phyloP scores from a whole-genome alignment of 2,329 filamentous ascomycete species.

The Pseudonectria foliicola region DNA sequence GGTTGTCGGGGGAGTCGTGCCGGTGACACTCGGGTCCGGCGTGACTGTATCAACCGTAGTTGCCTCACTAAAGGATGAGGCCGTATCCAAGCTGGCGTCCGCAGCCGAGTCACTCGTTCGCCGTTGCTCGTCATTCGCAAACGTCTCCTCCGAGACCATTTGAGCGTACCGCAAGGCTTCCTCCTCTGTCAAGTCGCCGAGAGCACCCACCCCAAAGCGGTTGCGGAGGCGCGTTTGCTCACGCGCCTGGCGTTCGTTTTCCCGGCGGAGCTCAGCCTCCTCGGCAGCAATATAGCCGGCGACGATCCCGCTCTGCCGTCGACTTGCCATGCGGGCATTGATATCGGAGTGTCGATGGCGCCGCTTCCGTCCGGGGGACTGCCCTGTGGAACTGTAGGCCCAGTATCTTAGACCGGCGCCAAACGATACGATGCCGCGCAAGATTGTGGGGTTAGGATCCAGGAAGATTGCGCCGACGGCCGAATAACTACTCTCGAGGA shows the following conservation, averaged over 20 bases:
- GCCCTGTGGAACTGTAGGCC: constrained; percentile 81
- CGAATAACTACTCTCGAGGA: constrained; percentile 67
- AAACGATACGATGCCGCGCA: constrained; percentile 81
- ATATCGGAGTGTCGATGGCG: constrained; percentile 61
- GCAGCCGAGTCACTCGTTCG: constrained; percentile 46
- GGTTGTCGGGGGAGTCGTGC: constrained; percentile 25
- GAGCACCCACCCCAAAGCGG: constrained; percentile 71
- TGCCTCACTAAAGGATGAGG: constrained; percentile 35
- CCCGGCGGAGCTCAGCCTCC: constrained; percentile 67
- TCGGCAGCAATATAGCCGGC: constrained; percentile 84
- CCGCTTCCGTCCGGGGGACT: constrained; percentile 72
- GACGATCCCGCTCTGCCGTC: constrained; percentile 59
- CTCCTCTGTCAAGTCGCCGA: constrained; percentile 60
- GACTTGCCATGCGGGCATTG: constrained; percentile 42
- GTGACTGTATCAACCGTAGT: constrained; percentile 41
- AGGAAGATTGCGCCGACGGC: constrained; percentile 78
- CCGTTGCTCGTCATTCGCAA: constrained; percentile 48
- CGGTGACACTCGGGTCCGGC: constrained; percentile 46
- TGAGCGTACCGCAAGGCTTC: constrained; percentile 59
- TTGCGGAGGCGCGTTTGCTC: constrained; percentile 65
- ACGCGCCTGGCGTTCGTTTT: constrained; percentile 58
- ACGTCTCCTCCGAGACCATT: constrained; percentile 58
- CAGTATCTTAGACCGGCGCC: constrained; percentile 87
- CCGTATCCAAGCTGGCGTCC: constrained; percentile 37
- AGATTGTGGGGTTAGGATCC: constrained; percentile 77